phyloP scores from a whole-genome alignment of 2,329 filamentous ascomycete species.

The Pyricularia sp. region DNA sequence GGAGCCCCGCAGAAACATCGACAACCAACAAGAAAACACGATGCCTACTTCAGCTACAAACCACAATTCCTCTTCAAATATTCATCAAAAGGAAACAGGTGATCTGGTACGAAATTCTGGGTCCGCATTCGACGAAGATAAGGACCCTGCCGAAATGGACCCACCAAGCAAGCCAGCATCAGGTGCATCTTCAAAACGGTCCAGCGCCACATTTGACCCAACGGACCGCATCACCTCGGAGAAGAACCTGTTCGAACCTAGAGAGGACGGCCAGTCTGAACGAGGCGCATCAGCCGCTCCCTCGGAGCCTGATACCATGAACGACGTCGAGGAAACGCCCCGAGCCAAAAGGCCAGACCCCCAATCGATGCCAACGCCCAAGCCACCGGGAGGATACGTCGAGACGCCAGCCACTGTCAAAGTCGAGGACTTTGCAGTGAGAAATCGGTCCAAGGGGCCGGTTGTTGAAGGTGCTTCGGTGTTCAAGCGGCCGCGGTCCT shows the following conservation, averaged over 20 bases:
- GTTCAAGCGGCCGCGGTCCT: constrained; percentile 1
- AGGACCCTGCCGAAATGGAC: neutral
- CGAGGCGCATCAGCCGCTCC: constrained; percentile 40
- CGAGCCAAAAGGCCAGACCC: constrained; percentile 25
- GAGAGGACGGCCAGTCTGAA: constrained; percentile 39
- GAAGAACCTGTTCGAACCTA: constrained; percentile 40
- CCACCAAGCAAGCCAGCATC: constrained; percentile 12
- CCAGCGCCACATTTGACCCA: constrained; percentile 35
- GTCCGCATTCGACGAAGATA: neutral
- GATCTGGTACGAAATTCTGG: neutral
- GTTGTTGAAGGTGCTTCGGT: neutral
- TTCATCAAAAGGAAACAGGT: neutral
- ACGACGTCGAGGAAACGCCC: constrained; percentile 33
- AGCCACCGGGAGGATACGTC: constrained; percentile 40
- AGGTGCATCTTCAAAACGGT: constrained; percentile 31
- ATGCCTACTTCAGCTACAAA: neutral
- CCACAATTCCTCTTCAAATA: neutral
- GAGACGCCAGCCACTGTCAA: constrained; percentile 39
- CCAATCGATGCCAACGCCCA: constrained; percentile 37
- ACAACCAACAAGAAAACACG: neutral
- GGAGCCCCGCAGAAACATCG: neutral
- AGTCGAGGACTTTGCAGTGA: constrained; percentile 13
- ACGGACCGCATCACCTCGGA: constrained; percentile 42
- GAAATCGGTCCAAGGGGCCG: neutral
- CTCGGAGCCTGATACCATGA: constrained; percentile 22